Percentiles rank a stretch among this genome's conserved stretches.
Conservation (phyloP, 208 protist genomes). For the Dictyostelium gargantuum region DNA sequence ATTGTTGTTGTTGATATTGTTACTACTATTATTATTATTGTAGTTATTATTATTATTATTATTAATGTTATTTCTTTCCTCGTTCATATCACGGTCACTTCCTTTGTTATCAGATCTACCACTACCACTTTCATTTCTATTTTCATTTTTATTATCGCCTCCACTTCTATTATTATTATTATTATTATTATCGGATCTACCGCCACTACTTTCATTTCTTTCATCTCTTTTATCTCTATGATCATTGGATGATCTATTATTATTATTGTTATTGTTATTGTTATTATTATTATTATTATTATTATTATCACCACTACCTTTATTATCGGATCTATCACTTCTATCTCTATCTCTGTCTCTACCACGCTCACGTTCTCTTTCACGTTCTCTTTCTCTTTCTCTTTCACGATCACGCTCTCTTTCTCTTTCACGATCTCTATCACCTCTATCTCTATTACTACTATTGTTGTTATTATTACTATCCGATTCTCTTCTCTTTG, state of each 20-base stretch:
- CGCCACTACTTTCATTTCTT: too few species aligned
- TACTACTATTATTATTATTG: neutral
- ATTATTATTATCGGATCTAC: neutral
- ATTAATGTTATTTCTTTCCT: neutral
- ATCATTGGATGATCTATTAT: too few species aligned
- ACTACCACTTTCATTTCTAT: neutral
- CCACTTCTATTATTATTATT: neutral
- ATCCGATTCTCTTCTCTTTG: neutral
- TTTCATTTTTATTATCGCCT: neutral
- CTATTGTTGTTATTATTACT: neutral
- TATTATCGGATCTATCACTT: neutral
- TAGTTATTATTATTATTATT: neutral
- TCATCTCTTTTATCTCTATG: too few species aligned
- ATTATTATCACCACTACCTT: neutral
- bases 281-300: neutral
- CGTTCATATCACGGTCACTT: neutral
- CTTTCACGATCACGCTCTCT: neutral
- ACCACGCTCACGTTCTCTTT: neutral
- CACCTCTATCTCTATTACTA: too few species aligned
- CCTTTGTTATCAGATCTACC: neutral
- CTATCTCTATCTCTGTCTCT: neutral
- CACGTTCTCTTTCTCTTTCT: neutral
- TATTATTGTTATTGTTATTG: neutral
- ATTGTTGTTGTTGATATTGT: neutral
- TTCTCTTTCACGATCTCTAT: neutral